Evolutionary conservation across 805 yeast species (phyloP), one percentile per base, ranked within the genome.

Genomic region (Saturnispora diversa): DNA sequence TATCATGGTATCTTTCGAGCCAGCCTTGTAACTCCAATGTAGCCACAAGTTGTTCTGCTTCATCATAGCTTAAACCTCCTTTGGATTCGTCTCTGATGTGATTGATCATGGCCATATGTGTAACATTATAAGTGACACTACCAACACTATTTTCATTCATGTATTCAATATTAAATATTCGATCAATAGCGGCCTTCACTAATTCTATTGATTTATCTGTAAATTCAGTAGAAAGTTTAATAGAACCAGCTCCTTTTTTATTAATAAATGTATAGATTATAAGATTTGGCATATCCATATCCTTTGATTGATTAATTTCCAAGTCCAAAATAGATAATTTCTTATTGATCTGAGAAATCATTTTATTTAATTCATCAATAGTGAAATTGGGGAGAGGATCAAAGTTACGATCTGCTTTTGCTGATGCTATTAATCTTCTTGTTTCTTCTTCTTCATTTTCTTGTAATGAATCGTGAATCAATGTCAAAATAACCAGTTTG

Each of bases 11-110:
- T 35, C 50, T 63, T 50, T 63, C 66, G 7, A 77, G 54, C 81
- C 81, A 76, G n/a, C 75, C 79, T 38, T 66, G 70, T 36, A 66
- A 65, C 12, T 69, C 66, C 6, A 76, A 51, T 15, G 55, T 47
- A 8, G 50, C 58, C 8, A 75, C 47, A 21, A 74, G 62, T 1
- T 37, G 43, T n/a, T 63, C 60, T 0, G 73, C 60, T 25, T 74
- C 60, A 44, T 29, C 48, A 46, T 23, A 24, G 9, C 40, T 34
- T 4, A 38, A 22, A 8, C 13, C 17, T n/a, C 31, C 36, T 6
- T 24, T 17, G 1, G 48, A 40, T 6, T 44, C 40, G n/a, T 39
- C 42, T 10, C 40, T 20, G 2, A 46, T 30, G 28, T 25, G 31
- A 11, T 41, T 42, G 2, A 44, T 25, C 45, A 46, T 35, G 30